A percentile compares a stretch with the other conserved stretches of the same genome.
phyloP scores from a whole-genome alignment of 2,329 filamentous ascomycete genomes.

The Didymella exigua region DNA sequence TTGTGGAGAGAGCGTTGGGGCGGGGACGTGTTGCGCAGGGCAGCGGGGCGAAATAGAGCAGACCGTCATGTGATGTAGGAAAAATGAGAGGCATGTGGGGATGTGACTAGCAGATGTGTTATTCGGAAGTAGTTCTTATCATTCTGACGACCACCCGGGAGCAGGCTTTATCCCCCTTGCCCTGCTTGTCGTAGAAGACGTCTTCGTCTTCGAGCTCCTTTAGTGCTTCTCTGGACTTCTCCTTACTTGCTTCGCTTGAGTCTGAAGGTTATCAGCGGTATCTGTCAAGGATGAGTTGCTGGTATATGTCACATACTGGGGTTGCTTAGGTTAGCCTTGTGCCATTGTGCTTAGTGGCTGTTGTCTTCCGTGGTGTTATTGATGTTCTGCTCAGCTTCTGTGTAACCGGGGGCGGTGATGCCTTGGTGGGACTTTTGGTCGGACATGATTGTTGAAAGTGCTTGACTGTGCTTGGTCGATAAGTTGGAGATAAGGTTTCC shows the following conservation, averaged over 20 bases:
- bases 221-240: conserved; percentile 51
- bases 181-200: conserved; percentile 52
- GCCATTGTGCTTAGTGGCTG: conserved; percentile 37
- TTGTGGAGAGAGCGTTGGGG: conserved; percentile 25
- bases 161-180: conserved; percentile 50
- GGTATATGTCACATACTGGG: conserved; percentile 45
- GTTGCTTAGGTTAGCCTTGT: conserved; percentile 56
- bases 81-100: too few relatives aligned
- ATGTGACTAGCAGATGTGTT: too few relatives aligned
- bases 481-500: too few relatives aligned
- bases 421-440: conserved; percentile 15
- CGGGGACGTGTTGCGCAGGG: background rate
- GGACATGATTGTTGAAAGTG: background rate
- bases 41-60: background rate
- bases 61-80: too few relatives aligned
- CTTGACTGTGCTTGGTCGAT: too few relatives aligned
- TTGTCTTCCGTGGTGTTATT: conserved; percentile 24
- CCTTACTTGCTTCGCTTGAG: conserved; percentile 47
- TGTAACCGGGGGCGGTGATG: conserved; percentile 16
- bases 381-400: conserved; percentile 19
- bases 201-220: conserved; percentile 52
- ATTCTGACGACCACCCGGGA: too few relatives aligned
- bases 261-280: background rate
- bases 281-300: background rate
- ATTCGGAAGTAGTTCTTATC: too few relatives aligned